These are phyloP conservation scores for Candida sp. DNA, from an alignment of 1,139 yeast genomes.

Conservation along the genomic window DNA sequence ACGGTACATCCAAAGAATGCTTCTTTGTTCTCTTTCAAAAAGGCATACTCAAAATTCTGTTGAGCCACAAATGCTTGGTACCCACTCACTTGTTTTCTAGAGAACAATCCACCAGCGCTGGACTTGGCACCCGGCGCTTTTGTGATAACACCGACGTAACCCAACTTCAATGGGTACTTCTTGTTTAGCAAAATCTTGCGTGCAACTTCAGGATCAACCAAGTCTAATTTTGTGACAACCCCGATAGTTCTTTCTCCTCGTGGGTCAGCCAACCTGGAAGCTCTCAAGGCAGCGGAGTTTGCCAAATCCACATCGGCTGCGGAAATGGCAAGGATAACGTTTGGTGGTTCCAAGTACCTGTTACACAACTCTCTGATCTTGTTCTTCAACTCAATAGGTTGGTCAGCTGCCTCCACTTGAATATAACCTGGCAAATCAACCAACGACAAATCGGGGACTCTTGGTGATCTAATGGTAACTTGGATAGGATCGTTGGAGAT, in stretches of 20 bases:
- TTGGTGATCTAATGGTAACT: constrained; percentile 87
- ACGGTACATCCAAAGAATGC: constrained; percentile 70
- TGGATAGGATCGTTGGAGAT: constrained; percentile 93
- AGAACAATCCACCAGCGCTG: constrained; percentile 29
- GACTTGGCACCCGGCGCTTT: constrained; percentile 57
- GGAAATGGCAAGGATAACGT: constrained; percentile 92
- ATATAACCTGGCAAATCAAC: constrained; percentile 98
- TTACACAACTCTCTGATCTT: constrained; percentile 84
- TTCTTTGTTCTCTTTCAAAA: constrained; percentile 62
- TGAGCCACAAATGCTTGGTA: constrained; percentile 61
- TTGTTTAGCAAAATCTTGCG: constrained; percentile 70
- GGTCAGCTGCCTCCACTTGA: constrained; percentile 96
- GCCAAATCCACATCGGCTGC: constrained; percentile 99
- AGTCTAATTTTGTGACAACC: constrained; percentile 90
- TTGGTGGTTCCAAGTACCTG: constrained; percentile 87
- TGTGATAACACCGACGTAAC: constrained; percentile 97
- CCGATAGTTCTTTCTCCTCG: constrained; percentile 96
- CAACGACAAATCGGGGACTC: constrained; percentile 91
- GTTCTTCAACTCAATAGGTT: constrained; percentile 81
- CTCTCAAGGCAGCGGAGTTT: constrained; percentile 91
- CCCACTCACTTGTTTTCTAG: constrained; percentile 40
- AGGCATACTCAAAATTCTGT: constrained; percentile 65
- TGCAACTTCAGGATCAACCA: constrained; percentile 81
- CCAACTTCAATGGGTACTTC: constrained; percentile 91
- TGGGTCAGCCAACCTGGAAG: constrained; percentile 94